A percentile compares a stretch with the other conserved stretches of the same genome.
phyloP scores from a whole-genome alignment of 2,329 filamentous ascomycete genomes.

The Fusarium abutilonis region DNA sequence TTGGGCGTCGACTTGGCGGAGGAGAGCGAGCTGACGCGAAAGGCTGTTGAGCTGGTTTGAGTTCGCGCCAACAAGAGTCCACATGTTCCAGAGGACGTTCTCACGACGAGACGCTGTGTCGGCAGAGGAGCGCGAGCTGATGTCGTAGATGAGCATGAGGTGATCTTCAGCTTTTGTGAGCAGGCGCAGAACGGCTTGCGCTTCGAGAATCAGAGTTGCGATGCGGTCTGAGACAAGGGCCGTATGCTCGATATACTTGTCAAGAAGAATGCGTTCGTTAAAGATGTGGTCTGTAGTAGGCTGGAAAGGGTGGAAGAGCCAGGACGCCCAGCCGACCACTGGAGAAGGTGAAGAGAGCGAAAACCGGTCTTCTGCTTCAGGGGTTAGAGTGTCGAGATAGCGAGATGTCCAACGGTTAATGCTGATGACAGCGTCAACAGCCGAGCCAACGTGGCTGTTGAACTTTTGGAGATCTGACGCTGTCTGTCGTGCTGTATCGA shows the following conservation, averaged over 20 bases:
- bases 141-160: constrained; percentile 74
- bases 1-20: constrained; percentile 73
- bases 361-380: constrained; percentile 44
- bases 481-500: constrained; percentile 72
- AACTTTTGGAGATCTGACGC: constrained; percentile 76
- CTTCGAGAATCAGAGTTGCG: constrained; percentile 72
- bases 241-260: constrained; percentile 81
- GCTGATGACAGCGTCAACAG: constrained; percentile 77
- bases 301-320: constrained; percentile 70
- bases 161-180: constrained; percentile 75
- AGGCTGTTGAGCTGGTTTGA: constrained; percentile 67
- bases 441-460: constrained; percentile 78
- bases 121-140: constrained; percentile 71
- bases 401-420: constrained; percentile 80
- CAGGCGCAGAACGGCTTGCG: constrained; percentile 71
- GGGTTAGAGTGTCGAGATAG: constrained; percentile 70
- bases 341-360: constrained; percentile 47
- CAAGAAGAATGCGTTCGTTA: constrained; percentile 68
- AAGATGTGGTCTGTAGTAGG: constrained; percentile 58
- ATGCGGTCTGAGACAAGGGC: constrained; percentile 76
- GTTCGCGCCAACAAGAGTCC: constrained; percentile 80
- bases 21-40: constrained; percentile 69
- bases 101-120: constrained; percentile 68
- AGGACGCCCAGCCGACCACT: constrained; percentile 53
- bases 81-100: constrained; percentile 74